Conservation (phyloP, 177 flowering plant genomes). For the Vitis hybrid region DNA sequence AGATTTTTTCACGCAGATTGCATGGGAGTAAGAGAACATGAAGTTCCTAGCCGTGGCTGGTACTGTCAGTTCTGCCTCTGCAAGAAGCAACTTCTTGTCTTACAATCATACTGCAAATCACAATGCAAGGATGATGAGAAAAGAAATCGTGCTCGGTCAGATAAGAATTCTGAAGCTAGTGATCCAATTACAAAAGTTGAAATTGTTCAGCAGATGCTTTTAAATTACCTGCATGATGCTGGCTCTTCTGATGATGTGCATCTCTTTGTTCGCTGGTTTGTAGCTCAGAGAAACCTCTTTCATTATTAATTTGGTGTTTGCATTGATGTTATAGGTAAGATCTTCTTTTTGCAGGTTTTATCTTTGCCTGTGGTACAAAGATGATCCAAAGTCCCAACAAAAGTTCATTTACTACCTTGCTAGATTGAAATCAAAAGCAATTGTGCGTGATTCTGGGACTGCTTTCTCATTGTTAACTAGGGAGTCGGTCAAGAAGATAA, state of each 20-base stretch:
- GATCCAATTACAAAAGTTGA: constrained; percentile 55
- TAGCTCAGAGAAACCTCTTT: constrained; percentile 10
- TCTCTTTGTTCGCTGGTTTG: constrained; percentile 86
- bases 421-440: constrained; percentile 65
- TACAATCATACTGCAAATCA: constrained; percentile 69
- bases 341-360: constrained; percentile 70
- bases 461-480: constrained; percentile 55
- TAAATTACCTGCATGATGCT: constrained; percentile 80
- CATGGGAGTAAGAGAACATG: constrained; percentile 64
- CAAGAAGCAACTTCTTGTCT: constrained; percentile 70
- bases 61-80: constrained; percentile 73
- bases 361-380: constrained; percentile 94
- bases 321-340: constrained; percentile 7
- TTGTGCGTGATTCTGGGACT: constrained; percentile 62
- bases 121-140: constrained; percentile 41
- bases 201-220: constrained; percentile 82
- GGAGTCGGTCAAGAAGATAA: constrained; percentile 70
- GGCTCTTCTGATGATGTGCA: constrained; percentile 73
- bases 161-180: constrained; percentile 34
- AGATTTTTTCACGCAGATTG: constrained; percentile 85
- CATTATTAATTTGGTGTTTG: constrained; percentile 1
- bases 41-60: constrained; percentile 47
- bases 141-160: constrained; percentile 19
- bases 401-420: constrained; percentile 62
- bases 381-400: constrained; percentile 72